Conservation (phyloP, 116 monocot genomes). For the Posidonia oceanica region DNA sequence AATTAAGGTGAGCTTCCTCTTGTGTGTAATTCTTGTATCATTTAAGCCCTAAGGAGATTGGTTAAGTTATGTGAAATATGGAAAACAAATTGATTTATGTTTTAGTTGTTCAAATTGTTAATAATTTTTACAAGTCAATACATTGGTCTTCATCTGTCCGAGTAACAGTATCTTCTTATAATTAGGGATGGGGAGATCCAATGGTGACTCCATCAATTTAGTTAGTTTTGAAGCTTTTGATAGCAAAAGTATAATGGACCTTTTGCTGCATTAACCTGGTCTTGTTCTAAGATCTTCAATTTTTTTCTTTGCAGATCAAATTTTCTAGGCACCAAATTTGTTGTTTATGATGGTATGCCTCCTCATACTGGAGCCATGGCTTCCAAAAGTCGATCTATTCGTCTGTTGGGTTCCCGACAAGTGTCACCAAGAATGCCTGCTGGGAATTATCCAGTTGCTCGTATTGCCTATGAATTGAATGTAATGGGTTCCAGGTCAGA, state of each 20-base stretch:
- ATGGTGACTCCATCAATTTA: no score
- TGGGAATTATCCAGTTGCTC: constrained; percentile 72
- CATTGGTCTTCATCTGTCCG: no score
- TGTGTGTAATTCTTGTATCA: neutral
- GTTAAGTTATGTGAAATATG: no score
- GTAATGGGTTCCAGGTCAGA: constrained; percentile 74
- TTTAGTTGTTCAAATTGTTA: no score
- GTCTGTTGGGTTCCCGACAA: constrained; percentile 49
- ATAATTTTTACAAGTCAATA: no score
- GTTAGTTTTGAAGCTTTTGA: no score
- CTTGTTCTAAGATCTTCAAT: neutral
- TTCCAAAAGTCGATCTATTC: constrained; percentile 38
- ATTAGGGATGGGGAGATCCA: no score
- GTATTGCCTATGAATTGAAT: constrained; percentile 72
- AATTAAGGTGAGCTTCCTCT: constrained; percentile 39
- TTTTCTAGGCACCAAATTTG: constrained; percentile 91
- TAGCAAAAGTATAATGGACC: no score
- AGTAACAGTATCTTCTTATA: no score
- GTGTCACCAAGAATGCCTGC: constrained; percentile 64
- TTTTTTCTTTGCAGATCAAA: constrained; percentile 47
- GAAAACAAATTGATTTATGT: no score
- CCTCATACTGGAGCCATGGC: constrained; percentile 46
- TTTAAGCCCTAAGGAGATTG: neutral
- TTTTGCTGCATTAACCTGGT: neutral
- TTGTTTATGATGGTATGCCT: constrained; percentile 69